Conservation (phyloP, 495 filamentous ascomycete genomes). For the Xylaria nigripes region DNA sequence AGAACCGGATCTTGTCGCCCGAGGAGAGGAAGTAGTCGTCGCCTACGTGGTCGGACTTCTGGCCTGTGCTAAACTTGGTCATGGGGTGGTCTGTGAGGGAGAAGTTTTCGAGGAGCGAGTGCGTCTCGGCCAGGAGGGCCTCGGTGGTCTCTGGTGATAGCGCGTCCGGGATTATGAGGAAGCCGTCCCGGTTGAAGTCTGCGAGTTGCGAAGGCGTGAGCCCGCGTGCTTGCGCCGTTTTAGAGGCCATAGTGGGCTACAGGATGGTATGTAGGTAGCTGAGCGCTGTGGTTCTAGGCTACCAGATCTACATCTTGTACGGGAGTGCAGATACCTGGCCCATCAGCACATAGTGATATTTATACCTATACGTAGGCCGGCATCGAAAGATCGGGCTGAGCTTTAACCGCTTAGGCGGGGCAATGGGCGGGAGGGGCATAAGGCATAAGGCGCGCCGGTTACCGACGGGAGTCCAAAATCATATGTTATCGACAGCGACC, state of each 20-base stretch:
- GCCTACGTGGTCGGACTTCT: constrained; percentile 65
- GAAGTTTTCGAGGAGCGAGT: constrained; percentile 66
- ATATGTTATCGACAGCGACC: too few species aligned
- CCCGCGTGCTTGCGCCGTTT: constrained; percentile 26
- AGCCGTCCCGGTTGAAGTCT: constrained; percentile 73
- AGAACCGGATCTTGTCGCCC: constrained; percentile 88
- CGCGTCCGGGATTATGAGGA: constrained; percentile 77
- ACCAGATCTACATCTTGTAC: not conserved
- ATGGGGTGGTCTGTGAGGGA: constrained; percentile 73
- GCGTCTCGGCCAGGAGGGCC: constrained; percentile 64
- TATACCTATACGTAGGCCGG: not conserved
- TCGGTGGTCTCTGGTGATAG: constrained; percentile 55
- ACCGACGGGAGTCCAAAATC: not conserved
- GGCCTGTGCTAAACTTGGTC: constrained; percentile 84
- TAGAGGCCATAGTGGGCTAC: constrained; percentile 11
- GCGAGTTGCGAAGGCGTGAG: constrained; percentile 65
- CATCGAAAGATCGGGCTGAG: not conserved
- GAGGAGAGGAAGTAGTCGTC: constrained; percentile 89
- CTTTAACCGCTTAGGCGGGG: not conserved
- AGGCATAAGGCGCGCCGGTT: not conserved
- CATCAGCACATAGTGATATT: not conserved
- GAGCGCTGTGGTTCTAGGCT: not conserved
- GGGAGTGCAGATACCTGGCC: not conserved
- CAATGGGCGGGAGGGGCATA: not conserved
- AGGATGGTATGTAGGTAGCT: not conserved